Base-by-base conservation (phyloP, 202 grass and related monocot species). In the Setaria italica region DNA sequence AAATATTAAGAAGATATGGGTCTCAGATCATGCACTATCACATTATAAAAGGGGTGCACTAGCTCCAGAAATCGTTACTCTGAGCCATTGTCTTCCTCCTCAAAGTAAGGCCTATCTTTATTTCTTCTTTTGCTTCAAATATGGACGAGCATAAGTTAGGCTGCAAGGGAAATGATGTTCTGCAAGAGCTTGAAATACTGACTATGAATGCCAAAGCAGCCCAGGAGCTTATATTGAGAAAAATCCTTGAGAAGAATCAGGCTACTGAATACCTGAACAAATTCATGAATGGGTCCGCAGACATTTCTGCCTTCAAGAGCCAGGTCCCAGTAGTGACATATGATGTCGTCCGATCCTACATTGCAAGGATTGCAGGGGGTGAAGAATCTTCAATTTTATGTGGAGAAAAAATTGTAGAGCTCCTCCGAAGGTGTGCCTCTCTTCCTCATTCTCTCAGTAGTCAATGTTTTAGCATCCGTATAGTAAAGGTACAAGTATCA, bases 321-420 rank as follows among this genome's bases (percentile, higher is more conserved):
- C 47, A 79, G 8, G 92, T 94, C 78, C 95, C 95, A 51, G 85
- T 94, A 62, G 92, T 90, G 69, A 82, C 87, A 39, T 97, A 95
- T 78, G 92, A 93, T 77, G 78, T 72, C 74, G 84, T 97, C 64
- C 89, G 89, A 25, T 87, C 92, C 1, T 97, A 94, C 81, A 90
- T 97, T 82, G 46, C 72, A 35, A 91, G 87, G 82, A 91, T 97
- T 63, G 78, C 92, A 42, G 85, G 75, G 85, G 90, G 92, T 16
- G 89, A 91, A 80, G 76, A 82, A 69, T 97, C 92, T 69, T 89
- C 85, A 25, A 88, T 97, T 88, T 77, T 97, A 85, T 97, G 88
- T 21, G 81, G 90, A 65, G 87, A 91, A 30, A 62, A 50, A 79
- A 94, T 97, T 56, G 63, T 86, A 32, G 92, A 97, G 76, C 85